Percentiles rank a stretch among this genome's conserved stretches.
Evolutionary conservation across 2,329 filamentous ascomycete species (phyloP).

Genomic region (Ilyonectria robusta): DNA sequence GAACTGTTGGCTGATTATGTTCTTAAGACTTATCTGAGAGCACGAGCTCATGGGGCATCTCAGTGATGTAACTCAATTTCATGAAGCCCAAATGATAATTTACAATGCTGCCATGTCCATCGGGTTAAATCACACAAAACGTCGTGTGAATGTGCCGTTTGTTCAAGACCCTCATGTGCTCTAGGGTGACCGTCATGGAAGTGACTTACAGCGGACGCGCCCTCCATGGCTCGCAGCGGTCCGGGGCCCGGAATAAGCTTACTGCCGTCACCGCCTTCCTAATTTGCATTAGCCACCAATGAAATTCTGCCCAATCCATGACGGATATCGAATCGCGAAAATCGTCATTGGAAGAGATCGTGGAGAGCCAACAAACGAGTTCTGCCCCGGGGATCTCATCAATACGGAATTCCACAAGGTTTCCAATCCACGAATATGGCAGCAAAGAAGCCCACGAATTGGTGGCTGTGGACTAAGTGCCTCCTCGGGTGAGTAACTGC

Average conservation of each 20-base stretch:
- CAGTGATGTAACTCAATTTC: no score
- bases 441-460: constrained; percentile 66
- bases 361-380: constrained; percentile 16
- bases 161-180: no score
- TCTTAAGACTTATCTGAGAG: no score
- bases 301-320: constrained; percentile 50
- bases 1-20: no score
- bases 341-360: constrained; percentile 46
- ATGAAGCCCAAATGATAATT: no score
- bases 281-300: constrained; percentile 22
- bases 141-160: no score
- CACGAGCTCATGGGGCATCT: no score
- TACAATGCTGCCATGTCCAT: no score
- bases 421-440: constrained; percentile 42
- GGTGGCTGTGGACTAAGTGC: constrained; percentile 78
- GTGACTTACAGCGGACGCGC: no score
- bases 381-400: neutral
- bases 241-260: constrained; percentile 31
- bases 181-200: no score
- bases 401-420: neutral
- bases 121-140: no score
- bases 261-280: constrained; percentile 45
- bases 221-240: neutral
- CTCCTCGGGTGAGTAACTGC: constrained; percentile 70
- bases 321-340: constrained; percentile 48